Base-by-base conservation (phyloP, 768 basidiomycete genomes). In the Rhodotorula paludigena region DNA sequence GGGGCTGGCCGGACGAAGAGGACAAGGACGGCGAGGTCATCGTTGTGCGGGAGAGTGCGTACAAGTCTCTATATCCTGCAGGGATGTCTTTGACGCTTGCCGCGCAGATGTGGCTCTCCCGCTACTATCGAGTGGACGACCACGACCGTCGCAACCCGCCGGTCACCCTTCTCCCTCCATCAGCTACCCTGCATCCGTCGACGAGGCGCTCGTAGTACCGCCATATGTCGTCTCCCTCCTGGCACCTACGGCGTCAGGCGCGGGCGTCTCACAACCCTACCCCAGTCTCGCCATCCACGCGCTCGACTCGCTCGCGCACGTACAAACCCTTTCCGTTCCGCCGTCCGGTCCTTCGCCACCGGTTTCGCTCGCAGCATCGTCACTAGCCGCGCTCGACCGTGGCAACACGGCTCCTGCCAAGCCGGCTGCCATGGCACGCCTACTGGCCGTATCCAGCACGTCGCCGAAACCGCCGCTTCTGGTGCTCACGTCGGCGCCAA, bases 21-120 rank as follows among this genome's bases (percentile, higher is more conserved):
- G 78, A 79, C 41, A 42, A 32, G 39, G 85, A 86, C 12, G 81
- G 80, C 0, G 88, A 92, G 73, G 83, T 84, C 14, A 78, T 92
- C 7, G 83, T 92, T 42, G 83, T 85, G 4, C 89, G 87, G 78
- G 91, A 93, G 62, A 85, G 91, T 93, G 71, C 76, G 87, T 82
- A 5, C 32, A 23, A 18, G 21, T 35, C 45, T 4, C n/a, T 28
- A 25, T 18, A 23, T 28, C 20, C 1, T 28, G 38, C 15, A 23
- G 25, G n/a, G 5, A 5, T 42, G 12, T 12, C 41, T 15, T 21
- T 45, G 16, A 74, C 39, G 48, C 35, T 10, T 25, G 12, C 23
- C 11, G 10, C 51, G 11, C 68, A 92, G 90, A 85, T 69, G 83
- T 86, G 61, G 89, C 87, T 2, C 76, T 87, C 30, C 83, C 89